Evolutionary conservation across 306 rosid species (phyloP).

Genomic region (Corylus americana): DNA sequence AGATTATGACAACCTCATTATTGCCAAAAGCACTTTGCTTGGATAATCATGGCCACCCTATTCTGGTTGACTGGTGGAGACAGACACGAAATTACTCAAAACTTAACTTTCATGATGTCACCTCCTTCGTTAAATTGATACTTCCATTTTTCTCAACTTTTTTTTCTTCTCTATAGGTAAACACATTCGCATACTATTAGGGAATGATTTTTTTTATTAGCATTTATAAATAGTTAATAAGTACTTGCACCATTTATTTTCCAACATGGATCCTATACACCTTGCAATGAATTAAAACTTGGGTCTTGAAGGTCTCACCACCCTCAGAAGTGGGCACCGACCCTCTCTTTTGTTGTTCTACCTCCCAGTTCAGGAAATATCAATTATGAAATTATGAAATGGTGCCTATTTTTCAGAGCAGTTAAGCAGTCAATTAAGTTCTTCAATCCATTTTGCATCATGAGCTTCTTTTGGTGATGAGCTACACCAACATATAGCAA

Average conservation of each 20-base stretch:
- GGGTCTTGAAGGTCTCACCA: neutral
- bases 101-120: neutral
- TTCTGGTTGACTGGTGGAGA: neutral
- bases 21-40: neutral
- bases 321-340: neutral
- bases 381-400: neutral
- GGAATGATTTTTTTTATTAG: neutral
- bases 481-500: neutral
- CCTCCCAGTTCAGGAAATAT: neutral
- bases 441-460: neutral
- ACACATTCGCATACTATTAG: neutral
- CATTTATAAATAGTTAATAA: neutral
- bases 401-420: neutral
- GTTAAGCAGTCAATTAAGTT: neutral
- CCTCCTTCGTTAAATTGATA: neutral
- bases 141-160: neutral
- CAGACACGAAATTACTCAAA: neutral
- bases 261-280: neutral
- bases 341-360: neutral
- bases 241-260: neutral
- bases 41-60: neutral
- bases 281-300: neutral
- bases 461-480: neutral
- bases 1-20: neutral
- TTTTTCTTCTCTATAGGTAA: neutral